Evolutionary conservation across 768 basidiomycete species (phyloP).

Genomic region (Xerocomellus intermedius): DNA sequence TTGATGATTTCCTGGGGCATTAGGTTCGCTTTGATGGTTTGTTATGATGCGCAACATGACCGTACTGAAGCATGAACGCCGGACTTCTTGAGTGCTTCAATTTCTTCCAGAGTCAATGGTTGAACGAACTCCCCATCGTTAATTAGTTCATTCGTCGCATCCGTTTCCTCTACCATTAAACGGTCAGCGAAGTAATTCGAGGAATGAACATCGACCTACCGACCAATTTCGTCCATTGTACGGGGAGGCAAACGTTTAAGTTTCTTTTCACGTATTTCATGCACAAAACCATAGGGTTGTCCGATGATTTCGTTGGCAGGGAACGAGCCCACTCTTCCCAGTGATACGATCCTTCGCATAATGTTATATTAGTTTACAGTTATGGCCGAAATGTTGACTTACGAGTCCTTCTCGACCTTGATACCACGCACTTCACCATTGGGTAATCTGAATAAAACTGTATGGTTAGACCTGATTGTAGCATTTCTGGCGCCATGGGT

Average conservation of each 20-base stretch:
- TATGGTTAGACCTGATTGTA: conserved; percentile 65
- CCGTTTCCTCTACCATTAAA: conserved; percentile 76
- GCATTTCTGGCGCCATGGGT: conserved; percentile 12
- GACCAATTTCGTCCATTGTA: conserved; percentile 79
- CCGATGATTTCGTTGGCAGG: conserved; percentile 72
- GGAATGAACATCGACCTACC: conserved; percentile 7
- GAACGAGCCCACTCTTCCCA: conserved; percentile 90
- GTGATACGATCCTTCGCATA: conserved; percentile 54
- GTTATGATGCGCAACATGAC: conserved; percentile 8
- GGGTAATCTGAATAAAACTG: conserved; percentile 77
- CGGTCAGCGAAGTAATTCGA: conserved; percentile 2
- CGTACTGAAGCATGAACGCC: conserved; percentile 76
- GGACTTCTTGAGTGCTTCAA: conserved; percentile 76
- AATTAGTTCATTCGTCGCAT: conserved; percentile 95
- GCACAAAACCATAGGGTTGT: conserved; percentile 83
- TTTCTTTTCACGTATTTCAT: conserved; percentile 77
- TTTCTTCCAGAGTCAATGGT: conserved; percentile 80
- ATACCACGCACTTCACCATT: conserved; percentile 76
- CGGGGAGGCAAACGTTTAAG: conserved; percentile 61
- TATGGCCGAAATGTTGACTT: conserved; percentile 29
- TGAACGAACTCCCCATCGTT: conserved; percentile 84
- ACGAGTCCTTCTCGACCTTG: conserved; percentile 74
- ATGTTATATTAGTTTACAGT: conserved; percentile 3
- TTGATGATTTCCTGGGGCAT: conserved; percentile 86
- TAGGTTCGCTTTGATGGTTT: conserved; percentile 10